Conservation (phyloP, 2,329 filamentous ascomycete genomes). For the Aspergillus amoenus region DNA sequence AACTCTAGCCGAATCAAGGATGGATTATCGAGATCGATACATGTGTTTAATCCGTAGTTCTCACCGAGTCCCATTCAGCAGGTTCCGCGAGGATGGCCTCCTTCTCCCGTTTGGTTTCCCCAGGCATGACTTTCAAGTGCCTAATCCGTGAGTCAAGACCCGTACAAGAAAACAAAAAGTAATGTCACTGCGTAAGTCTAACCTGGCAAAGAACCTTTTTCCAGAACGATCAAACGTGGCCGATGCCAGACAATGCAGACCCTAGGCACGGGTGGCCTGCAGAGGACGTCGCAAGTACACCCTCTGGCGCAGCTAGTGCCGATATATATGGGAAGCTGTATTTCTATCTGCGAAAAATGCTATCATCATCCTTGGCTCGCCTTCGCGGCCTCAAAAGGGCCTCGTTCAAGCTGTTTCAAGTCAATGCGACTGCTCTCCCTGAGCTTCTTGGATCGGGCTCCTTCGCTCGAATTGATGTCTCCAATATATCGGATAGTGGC, state of each 20-base stretch:
- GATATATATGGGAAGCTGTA: slow-evolving; percentile 45
- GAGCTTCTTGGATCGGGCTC: slow-evolving; percentile 3
- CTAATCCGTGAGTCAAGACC: slow-evolving; percentile 42
- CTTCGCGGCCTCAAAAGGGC: slow-evolving; percentile 20
- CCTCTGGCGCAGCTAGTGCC: slow-evolving; percentile 22
- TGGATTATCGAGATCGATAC: slow-evolving; percentile 35
- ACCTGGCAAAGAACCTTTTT: slow-evolving; percentile 36
- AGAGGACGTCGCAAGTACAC: slow-evolving; percentile 24
- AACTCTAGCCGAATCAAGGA: slow-evolving; percentile 29
- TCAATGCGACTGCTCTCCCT: slow-evolving; percentile 27
- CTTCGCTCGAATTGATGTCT: slow-evolving; percentile 44
- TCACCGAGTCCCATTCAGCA: slow-evolving; percentile 26
- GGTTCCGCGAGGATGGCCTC: slow-evolving; percentile 41
- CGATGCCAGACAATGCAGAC: slow-evolving; percentile 38
- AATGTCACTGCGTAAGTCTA: background rate
- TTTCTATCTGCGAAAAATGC: slow-evolving; percentile 30
- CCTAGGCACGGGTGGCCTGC: slow-evolving; percentile 39
- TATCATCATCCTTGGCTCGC: slow-evolving; percentile 32
- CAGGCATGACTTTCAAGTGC: slow-evolving; percentile 30
- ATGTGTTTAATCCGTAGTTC: slow-evolving; percentile 23
- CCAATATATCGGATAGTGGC: slow-evolving; percentile 41
- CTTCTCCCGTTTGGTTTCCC: slow-evolving; percentile 43
- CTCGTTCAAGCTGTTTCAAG: slow-evolving; percentile 29
- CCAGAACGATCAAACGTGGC: slow-evolving; percentile 42
- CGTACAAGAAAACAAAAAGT: background rate